Base-by-base conservation (phyloP, 345 rosid species). In the Lepidium didymum region DNA sequence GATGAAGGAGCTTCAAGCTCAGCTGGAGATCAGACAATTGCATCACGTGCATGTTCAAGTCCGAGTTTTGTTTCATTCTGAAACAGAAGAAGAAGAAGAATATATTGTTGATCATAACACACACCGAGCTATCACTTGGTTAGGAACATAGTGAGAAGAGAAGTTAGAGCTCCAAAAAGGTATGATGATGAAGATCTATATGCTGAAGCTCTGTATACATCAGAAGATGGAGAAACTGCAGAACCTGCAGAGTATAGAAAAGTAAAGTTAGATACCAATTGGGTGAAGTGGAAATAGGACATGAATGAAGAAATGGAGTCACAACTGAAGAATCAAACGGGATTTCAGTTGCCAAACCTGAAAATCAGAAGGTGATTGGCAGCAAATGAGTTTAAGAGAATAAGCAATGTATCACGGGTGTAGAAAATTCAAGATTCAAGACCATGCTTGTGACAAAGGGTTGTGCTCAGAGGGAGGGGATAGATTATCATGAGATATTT, bases 261-360 rank as follows among this genome's bases (percentile, higher is more conserved):
- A 2, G 56, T 10, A 2, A 10, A 1, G 0, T 0, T 1, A 5
- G 25, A 10, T 9, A 0, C 0, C 2, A 51, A 51, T 2, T 25
- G 18, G 35, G 0, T 1, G 6, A 27, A 6, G 0, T 58, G 47
- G 47, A 10, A 12, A 10, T 6, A 1, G 0, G 43, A 5, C 0
- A 58, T 58, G 63, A 6, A 21, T 4, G 14, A 58, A 4, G 45
- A 58, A 8, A 38, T 58, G 1, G 5, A 11, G 1, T 58, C 34
- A 19, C 4, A 8, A 4, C 0, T n/a, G 1, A 37, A 58, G 5
- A 58, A 58, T 38, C 0, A 38, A 1, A 58, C 34, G 0, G 29
- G 63, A 16, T 8, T 1, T 1, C 0, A 3, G 45, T 58, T 7
- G 3, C 19, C 7, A 58, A 1, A 6, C 44, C 47, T 6, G 4